Conservation (phyloP, 2,329 filamentous ascomycete genomes). For the Colletotrichum destructivum region DNA sequence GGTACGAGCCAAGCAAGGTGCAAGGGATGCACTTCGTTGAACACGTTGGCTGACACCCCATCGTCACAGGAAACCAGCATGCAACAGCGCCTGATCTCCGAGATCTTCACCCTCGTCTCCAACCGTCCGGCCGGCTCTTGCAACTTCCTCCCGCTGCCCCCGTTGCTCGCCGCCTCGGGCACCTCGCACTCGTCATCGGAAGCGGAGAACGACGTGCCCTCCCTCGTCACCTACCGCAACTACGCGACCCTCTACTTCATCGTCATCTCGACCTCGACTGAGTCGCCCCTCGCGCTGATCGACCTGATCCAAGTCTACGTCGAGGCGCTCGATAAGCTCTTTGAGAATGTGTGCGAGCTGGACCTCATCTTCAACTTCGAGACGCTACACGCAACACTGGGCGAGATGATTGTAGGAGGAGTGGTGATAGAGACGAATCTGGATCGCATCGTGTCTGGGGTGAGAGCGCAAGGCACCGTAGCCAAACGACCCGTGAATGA, state of each 20-base stretch:
- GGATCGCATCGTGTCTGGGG: conserved; percentile 89
- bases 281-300: conserved; percentile 94
- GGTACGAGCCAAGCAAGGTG: conserved; percentile 61
- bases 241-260: conserved; percentile 99
- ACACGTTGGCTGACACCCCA: not conserved
- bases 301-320: conserved; percentile 99
- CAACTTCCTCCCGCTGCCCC: conserved; percentile 91
- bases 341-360: conserved; percentile 98
- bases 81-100: conserved; percentile 94
- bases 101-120: conserved; percentile 96
- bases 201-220: conserved; percentile 89
- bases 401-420: conserved; percentile 95
- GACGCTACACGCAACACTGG: conserved; percentile 90
- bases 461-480: conserved; percentile 82
- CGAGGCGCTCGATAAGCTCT: conserved; percentile 92
- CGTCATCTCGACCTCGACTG: conserved; percentile 95
- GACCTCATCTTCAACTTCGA: conserved; percentile 99
- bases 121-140: conserved; percentile 93
- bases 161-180: conserved; percentile 74
- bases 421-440: conserved; percentile 94
- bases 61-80: conserved; percentile 88
- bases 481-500: conserved; percentile 86
- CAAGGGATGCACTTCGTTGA: not conserved
- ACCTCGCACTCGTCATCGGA: conserved; percentile 76
- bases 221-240: conserved; percentile 96